Conservation (phyloP, 169 alveolate genomes). For the Fabrea salina region DNA sequence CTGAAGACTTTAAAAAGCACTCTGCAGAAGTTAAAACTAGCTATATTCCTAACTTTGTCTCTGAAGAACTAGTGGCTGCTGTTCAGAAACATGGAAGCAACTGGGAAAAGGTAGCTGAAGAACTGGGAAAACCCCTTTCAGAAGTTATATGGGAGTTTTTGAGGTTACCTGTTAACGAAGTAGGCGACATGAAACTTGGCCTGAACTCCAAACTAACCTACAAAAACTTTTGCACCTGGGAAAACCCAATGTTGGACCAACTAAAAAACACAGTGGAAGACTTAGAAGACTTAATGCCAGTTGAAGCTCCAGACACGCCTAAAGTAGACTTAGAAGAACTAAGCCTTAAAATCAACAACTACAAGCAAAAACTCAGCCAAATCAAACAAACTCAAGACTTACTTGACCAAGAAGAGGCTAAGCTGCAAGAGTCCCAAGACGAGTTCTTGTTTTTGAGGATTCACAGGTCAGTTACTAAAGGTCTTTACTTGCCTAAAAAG, state of each 20-base stretch:
- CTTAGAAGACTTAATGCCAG: too few species aligned
- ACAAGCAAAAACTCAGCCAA: too few species aligned
- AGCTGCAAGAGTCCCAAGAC: too few species aligned
- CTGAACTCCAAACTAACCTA: not conserved
- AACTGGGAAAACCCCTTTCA: not conserved
- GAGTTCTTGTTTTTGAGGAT: too few species aligned
- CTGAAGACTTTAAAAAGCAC: slow-evolving; percentile 32
- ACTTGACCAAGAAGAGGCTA: too few species aligned
- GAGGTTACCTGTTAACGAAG: slow-evolving; percentile 3
- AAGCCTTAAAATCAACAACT: too few species aligned
- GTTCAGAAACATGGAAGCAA: not conserved
- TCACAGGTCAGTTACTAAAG: too few species aligned
- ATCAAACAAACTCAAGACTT: too few species aligned
- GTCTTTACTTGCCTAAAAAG: too few species aligned
- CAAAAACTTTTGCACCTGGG: not conserved
- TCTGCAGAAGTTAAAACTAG: not conserved
- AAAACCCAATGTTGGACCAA: not conserved
- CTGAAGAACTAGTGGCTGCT: not conserved
- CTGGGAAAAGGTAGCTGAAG: slow-evolving; percentile 25
- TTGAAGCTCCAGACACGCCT: too few species aligned
- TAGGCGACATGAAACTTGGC: not conserved
- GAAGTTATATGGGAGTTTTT: slow-evolving; percentile 14
- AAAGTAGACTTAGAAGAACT: too few species aligned
- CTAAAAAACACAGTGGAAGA: not conserved
- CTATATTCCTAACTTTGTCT: not conserved